Base-by-base conservation (phyloP, 371 early-diverging fungal genomes). In the Lichtheimia ornata region DNA sequence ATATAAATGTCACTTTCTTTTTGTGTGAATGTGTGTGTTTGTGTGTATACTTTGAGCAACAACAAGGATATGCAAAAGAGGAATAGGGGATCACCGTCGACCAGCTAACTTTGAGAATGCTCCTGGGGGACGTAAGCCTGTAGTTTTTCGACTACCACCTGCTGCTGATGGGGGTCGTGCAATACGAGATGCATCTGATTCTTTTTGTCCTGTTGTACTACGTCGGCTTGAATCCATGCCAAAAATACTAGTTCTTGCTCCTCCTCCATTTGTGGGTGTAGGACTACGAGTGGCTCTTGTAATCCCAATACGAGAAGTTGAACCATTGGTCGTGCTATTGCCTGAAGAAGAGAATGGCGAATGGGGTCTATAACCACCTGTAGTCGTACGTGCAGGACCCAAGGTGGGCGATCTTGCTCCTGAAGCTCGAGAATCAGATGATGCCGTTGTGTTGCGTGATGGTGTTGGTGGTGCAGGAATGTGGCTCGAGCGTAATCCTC, bases 401-500 rank as follows among this genome's bases (percentile, higher is more conserved):
- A 28, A 28, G 3, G 40, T 47, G 14, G 55, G 49, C 5, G 51
- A 43, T 41, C 61, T 53, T 44, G 44, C 3, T 45, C 50, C 41
- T 50, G 70, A 56, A 1, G 58, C 44, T 49, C 58, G 58, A n/a
- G 58, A 49, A 20, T 58, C 58, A 5, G 58, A 40, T 4, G 58
- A 58, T 17, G 58, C 50, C 1, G 50, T 44, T 2, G 11, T 35
- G 35, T 35, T 35, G 35, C 35, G 35, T 35, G 35, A 11, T 4
- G 35, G 11, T 9, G 35, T 53, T 5, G 35, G 60, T 5, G 70
- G 66, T 14, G 69, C 63, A 20, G 76, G 76, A 66, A 76, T 76
- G 51, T 76, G 74, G 20, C 74, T 77, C 4, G 74, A 63, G 9
- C 74, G 66, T 22, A 49, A 51, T 24, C 22, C 22, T n/a, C 47